These are phyloP conservation scores for Monilinia aucupariae DNA, from an alignment of 2,329 filamentous ascomycete species.

Conservation along the genomic window DNA sequence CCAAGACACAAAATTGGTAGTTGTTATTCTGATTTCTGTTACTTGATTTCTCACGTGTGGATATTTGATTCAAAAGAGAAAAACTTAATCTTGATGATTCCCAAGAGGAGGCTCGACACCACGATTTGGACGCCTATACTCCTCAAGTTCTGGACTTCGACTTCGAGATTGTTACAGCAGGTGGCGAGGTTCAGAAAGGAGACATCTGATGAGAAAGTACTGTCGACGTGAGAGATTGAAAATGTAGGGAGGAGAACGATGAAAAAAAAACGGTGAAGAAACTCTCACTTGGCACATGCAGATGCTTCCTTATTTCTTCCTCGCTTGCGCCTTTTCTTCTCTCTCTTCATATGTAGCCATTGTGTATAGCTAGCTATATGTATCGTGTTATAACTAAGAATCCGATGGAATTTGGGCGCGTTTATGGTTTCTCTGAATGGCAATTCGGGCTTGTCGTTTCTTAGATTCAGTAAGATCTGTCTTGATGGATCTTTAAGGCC, in stretches of 20 bases:
- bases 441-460: not conserved
- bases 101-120: not conserved
- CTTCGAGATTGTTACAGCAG: not conserved
- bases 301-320: not conserved
- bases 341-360: not conserved
- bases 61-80: not conserved
- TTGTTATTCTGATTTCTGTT: not conserved
- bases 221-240: slow-evolving; percentile 28
- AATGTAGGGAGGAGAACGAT: slow-evolving; percentile 33
- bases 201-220: slow-evolving; percentile 24
- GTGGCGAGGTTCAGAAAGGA: not conserved
- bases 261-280: not conserved
- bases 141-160: not conserved
- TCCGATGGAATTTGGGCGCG: not conserved
- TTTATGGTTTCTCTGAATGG: not conserved
- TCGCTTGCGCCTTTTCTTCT: not conserved
- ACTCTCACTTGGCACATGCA: not conserved
- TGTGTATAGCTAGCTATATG: not conserved
- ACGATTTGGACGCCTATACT: not conserved
- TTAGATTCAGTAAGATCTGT: not conserved
- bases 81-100: not conserved
- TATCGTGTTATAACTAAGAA: not conserved
- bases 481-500: not conserved
- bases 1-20: not conserved
- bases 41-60: not conserved